Conservation (phyloP, 169 alveolate species). For the Eimeria zaria region DNA sequence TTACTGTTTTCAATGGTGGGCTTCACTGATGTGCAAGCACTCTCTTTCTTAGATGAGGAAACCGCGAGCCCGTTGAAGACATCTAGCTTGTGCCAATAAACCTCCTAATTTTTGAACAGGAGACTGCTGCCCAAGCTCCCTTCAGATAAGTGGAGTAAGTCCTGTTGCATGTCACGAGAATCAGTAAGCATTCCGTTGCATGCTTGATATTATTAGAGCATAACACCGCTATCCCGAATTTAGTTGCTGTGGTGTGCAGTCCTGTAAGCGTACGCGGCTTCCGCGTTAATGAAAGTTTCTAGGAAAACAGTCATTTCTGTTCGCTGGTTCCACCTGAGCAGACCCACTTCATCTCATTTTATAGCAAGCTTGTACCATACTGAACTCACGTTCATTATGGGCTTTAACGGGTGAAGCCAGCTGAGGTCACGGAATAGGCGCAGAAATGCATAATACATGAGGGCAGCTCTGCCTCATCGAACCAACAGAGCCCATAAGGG, state of each 20-base stretch:
- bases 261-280: background rate
- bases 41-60: background rate
- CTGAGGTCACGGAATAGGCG: background rate
- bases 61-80: background rate
- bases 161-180: background rate
- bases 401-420: background rate
- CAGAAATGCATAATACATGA: background rate
- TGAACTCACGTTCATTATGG: background rate
- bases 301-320: background rate
- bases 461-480: background rate
- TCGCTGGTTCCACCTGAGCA: background rate
- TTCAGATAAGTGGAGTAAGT: background rate
- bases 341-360: background rate
- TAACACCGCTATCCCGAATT: background rate
- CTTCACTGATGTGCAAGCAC: background rate
- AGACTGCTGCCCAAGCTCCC: background rate
- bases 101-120: no score
- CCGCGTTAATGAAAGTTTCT: background rate
- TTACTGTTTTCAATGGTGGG: background rate
- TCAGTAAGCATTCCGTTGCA: background rate
- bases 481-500: background rate
- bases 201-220: background rate
- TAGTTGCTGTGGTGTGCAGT: background rate
- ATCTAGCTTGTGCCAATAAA: background rate
- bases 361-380: background rate